Percentiles rank a stretch among this genome's conserved stretches.
Conservation (phyloP, 2,329 filamentous ascomycete species). For the Cercospora citrullina region DNA sequence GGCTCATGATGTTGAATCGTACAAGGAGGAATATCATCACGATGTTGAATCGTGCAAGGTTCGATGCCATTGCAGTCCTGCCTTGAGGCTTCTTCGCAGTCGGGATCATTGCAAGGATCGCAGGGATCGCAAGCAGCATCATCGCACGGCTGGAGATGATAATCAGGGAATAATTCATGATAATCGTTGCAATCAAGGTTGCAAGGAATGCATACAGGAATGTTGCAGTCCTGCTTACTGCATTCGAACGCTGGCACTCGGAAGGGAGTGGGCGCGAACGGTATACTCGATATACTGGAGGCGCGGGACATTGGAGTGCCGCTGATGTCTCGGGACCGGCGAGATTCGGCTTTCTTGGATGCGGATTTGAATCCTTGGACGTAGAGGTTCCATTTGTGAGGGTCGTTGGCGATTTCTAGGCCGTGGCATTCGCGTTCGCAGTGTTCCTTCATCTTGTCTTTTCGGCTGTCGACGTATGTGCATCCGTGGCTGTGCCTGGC, state of each 20-base stretch:
- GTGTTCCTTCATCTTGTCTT: constrained; percentile 32
- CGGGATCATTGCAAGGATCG: constrained; percentile 28
- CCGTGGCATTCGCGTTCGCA: constrained; percentile 30
- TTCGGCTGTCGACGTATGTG: constrained; percentile 30
- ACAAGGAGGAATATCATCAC: not conserved
- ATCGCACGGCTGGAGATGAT: constrained; percentile 22
- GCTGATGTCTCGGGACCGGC: constrained; percentile 21
- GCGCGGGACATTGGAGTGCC: constrained; percentile 22
- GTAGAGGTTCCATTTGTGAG: constrained; percentile 30
- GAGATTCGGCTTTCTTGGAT: constrained; percentile 25
- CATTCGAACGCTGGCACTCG: constrained; percentile 25
- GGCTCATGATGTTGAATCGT: constrained; percentile 10
- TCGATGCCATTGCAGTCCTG: constrained; percentile 18
- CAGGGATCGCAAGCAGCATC: constrained; percentile 26
- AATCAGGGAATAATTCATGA: constrained; percentile 18
- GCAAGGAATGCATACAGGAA: constrained; percentile 31
- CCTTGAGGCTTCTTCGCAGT: constrained; percentile 25
- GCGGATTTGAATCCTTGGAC: constrained; percentile 30
- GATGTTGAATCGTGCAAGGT: constrained; percentile 12
- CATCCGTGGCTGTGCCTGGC: constrained; percentile 28
- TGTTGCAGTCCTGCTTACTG: constrained; percentile 30
- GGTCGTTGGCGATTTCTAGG: constrained; percentile 27
- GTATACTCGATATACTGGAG: constrained; percentile 23
- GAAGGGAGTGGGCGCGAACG: constrained; percentile 18
- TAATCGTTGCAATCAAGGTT: constrained; percentile 29